Conservation (phyloP, 176 grass and related monocot genomes). For the Thinopyrum elongatum region DNA sequence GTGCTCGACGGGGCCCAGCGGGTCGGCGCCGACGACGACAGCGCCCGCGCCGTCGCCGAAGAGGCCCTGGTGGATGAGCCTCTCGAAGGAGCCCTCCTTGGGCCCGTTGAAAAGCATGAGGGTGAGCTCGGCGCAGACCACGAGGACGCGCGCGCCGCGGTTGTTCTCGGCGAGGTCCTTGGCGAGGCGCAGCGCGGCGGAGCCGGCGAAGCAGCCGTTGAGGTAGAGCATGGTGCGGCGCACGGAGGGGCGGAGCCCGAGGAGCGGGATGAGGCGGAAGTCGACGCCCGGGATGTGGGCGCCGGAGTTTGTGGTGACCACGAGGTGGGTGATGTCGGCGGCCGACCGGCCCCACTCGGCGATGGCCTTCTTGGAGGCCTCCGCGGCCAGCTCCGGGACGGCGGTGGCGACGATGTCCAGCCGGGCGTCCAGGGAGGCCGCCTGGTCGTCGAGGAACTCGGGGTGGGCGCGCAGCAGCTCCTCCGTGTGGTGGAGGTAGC, state of each 20-base stretch:
- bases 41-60: conserved; percentile 55
- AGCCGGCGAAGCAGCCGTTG: conserved; percentile 42
- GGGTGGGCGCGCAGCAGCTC: conserved; percentile 35
- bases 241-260: conserved; percentile 42
- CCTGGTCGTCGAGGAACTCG: conserved; percentile 10
- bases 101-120: conserved; percentile 40
- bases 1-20: conserved; percentile 21
- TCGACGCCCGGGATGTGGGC: conserved; percentile 56
- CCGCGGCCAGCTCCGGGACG: conserved; percentile 49
- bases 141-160: conserved; percentile 51
- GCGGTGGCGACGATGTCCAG: conserved; percentile 38
- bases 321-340: conserved; percentile 62
- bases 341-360: conserved; percentile 53
- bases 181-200: conserved; percentile 48
- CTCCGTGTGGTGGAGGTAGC: conserved; percentile 42
- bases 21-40: conserved; percentile 53
- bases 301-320: conserved; percentile 54
- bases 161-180: conserved; percentile 76
- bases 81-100: conserved; percentile 15
- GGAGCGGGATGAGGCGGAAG: conserved; percentile 39
- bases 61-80: conserved; percentile 46
- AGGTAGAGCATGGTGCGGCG: conserved; percentile 41
- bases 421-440: conserved; percentile 39
- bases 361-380: conserved; percentile 43
- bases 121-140: conserved; percentile 48